phyloP scores from a whole-genome alignment of 2,329 filamentous ascomycete species.

The Dactylonectria macrodidyma region DNA sequence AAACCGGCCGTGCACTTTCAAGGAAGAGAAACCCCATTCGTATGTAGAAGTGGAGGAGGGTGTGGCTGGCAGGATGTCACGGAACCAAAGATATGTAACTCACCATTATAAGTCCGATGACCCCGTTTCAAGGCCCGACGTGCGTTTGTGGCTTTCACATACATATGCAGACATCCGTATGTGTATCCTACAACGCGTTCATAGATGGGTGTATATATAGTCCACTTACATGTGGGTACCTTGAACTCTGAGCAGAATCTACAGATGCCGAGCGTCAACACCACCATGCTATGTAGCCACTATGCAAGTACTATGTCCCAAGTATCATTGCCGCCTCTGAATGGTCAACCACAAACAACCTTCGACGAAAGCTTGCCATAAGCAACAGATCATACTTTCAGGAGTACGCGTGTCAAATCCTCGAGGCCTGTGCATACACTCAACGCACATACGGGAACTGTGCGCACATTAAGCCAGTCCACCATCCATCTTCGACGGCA shows the following conservation, averaged over 20 bases:
- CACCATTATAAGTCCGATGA: constrained; percentile 10
- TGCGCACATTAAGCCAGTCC: not conserved
- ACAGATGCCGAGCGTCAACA: too few species aligned
- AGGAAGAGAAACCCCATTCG: constrained; percentile 14
- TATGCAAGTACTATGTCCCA: too few species aligned
- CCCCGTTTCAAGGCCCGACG: constrained; percentile 26
- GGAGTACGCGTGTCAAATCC: not conserved
- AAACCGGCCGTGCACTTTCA: constrained; percentile 12
- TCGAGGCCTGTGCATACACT: not conserved
- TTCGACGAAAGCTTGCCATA: too few species aligned
- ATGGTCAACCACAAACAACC: too few species aligned
- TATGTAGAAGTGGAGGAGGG: not conserved
- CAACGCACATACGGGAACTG: not conserved
- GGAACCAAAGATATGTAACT: constrained; percentile 18
- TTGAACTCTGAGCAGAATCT: too few species aligned
- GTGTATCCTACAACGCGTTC: not conserved
- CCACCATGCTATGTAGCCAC: too few species aligned
- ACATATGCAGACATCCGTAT: not conserved
- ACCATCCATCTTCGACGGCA: not conserved
- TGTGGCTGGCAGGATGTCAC: constrained; percentile 19
- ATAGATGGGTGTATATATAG: too few species aligned
- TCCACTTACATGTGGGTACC: too few species aligned
- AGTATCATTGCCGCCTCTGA: too few species aligned
- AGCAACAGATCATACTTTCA: too few species aligned
- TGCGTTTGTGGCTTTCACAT: constrained; percentile 11